Evolutionary conservation across 805 yeast genomes (phyloP), one percentile per base, ranked within the genome.

Genomic region (Torulaspora microellipsoides): DNA sequence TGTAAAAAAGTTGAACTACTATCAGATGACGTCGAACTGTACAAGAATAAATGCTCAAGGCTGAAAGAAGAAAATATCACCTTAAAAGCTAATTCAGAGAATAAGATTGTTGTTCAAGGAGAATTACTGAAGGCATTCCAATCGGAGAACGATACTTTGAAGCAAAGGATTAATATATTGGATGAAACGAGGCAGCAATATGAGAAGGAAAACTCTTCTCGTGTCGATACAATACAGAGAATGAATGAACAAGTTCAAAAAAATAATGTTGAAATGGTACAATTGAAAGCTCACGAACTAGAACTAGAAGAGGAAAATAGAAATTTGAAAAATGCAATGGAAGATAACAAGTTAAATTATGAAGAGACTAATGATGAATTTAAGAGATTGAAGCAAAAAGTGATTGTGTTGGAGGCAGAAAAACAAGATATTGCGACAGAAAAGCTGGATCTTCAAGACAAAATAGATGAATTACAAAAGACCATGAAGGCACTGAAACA

Each of bases 51-150:
- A 25, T 38, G 45, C 17, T 31, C 44, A 8, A 45, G 59, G 46
- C 10, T 56, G 37, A 34, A 54, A 39, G 51, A 45, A 38, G 28
- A 37, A 40, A 33, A 56, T 46, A 42, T 51, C 43, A 40, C 48
- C 8, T 38, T 54, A 7, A 52, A 56, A 31, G 50, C 59, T 3
- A 56, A 52, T n/a, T 64, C 55, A 36, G 69, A 69, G 17, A 59
- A 63, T 34, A 67, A 69, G 47, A 33, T 69, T 14, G 54, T 62
- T 15, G 62, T 69, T 1, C 72, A 69, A 47, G 52, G 52, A 14
- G 69, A 66, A 20, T 56, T 68, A 3, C 50, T 60, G 30, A 58
- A 59, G 17, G 53, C 66, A 13, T 51, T 65, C 1, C 46, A 49
- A 6, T 53, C 63, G 4, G 69, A 65, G 38, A 57, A 56, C 28